These are phyloP conservation scores for Ascochyta lentis DNA, from an alignment of 2,329 filamentous ascomycete species.

Conservation along the genomic window DNA sequence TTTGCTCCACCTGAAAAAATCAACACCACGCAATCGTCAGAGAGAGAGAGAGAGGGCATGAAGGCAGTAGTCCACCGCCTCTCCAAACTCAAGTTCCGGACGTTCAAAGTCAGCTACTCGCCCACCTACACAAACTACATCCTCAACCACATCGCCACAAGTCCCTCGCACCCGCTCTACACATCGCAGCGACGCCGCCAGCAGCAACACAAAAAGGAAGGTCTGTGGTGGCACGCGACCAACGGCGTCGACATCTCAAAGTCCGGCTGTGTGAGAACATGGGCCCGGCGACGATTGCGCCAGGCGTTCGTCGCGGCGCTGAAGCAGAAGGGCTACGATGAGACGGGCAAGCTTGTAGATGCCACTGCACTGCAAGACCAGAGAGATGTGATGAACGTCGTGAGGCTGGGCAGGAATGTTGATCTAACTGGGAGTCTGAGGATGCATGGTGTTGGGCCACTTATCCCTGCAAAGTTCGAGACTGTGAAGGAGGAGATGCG, in stretches of 20 bases:
- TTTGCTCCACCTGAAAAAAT: background rate
- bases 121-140: constrained; percentile 34
- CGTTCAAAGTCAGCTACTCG: constrained; percentile 33
- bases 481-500: constrained; percentile 22
- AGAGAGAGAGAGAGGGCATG: constrained; percentile 17
- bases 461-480: constrained; percentile 39
- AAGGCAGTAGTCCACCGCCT: constrained; percentile 20
- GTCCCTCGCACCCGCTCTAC: constrained; percentile 37
- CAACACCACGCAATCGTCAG: background rate
- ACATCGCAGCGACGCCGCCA: constrained; percentile 27
- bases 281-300: constrained; percentile 40
- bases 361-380: background rate
- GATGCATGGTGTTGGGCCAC: constrained; percentile 27
- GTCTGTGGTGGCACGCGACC: constrained; percentile 45
- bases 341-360: constrained; percentile 33
- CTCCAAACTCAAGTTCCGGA: constrained; percentile 15
- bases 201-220: constrained; percentile 27
- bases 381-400: constrained; percentile 3
- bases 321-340: constrained; percentile 34
- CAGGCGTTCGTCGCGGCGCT: constrained; percentile 42
- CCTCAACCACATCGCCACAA: constrained; percentile 28
- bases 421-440: constrained; percentile 36
- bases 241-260: constrained; percentile 33
- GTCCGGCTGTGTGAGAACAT: constrained; percentile 41
- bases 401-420: constrained; percentile 6